Percentiles rank a stretch among this genome's conserved stretches.
Conservation (phyloP, 2,329 filamentous ascomycete genomes). For the Ophiocordyceps camponoti-rufipedis region DNA sequence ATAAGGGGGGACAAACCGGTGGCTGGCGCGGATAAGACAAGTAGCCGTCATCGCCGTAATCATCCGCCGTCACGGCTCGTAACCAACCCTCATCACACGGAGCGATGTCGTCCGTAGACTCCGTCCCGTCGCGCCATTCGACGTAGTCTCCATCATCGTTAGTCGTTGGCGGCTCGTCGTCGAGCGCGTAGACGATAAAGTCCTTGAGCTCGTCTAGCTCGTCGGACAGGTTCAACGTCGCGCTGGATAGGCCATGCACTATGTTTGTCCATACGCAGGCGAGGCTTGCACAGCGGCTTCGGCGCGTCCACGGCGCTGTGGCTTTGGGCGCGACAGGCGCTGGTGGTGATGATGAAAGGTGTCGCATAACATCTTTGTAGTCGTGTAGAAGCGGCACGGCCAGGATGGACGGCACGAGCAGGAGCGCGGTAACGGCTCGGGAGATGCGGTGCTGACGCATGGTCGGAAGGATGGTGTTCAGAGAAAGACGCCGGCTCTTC, state of each 20-base stretch:
- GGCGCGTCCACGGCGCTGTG: no score
- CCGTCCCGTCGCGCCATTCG: not conserved
- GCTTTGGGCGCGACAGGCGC: no score
- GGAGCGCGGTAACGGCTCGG: conserved; percentile 3
- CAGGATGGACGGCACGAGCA: conserved; percentile 2
- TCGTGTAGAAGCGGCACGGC: not conserved
- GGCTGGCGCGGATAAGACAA: not conserved
- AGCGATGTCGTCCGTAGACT: not conserved
- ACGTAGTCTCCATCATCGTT: not conserved
- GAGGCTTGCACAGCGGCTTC: no score
- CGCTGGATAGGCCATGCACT: conserved; percentile 18
- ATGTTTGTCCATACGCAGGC: conserved; percentile 4
- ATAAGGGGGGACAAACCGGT: not conserved
- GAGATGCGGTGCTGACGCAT: not conserved
- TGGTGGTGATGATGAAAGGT: no score
- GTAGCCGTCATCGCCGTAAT: not conserved
- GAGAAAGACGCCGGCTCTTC: no score
- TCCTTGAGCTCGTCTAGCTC: conserved; percentile 1
- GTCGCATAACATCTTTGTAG: not conserved
- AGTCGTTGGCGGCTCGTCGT: not conserved
- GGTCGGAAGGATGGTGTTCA: not conserved
- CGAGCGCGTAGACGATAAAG: not conserved
- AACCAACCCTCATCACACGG: not conserved
- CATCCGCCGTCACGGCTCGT: not conserved
- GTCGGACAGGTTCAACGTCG: conserved; percentile 6